A percentile compares a stretch with the other conserved stretches of the same genome.
Conservation (phyloP, 768 basidiomycete species). For the Mycena albidolilacea region DNA sequence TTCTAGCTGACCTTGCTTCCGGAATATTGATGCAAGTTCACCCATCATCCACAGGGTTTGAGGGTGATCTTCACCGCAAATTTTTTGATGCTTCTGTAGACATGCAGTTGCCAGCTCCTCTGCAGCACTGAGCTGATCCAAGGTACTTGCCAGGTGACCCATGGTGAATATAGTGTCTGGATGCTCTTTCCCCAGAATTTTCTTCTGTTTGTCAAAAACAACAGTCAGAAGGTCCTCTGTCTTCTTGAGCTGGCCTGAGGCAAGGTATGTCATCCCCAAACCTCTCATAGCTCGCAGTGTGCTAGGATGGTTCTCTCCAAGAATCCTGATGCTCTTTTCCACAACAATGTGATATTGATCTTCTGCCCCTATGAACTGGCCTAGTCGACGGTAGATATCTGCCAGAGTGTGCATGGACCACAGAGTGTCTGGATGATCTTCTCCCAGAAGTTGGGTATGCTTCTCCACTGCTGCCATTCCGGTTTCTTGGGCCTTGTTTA, state of each 20-base stretch:
- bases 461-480: no score
- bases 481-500: neutral
- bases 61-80: neutral
- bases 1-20: no score
- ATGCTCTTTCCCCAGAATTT: neutral
- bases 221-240: neutral
- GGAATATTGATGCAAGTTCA: neutral
- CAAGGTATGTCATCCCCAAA: neutral
- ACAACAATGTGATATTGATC: neutral
- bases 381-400: no score
- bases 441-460: no score
- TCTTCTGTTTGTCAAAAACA: neutral
- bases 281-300: neutral
- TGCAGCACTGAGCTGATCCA: neutral
- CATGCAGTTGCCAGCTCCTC: neutral
- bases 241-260: no score
- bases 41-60: neutral
- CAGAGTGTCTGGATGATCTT: no score
- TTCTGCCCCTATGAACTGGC: no score
- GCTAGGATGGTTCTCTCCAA: neutral
- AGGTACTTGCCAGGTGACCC: neutral
- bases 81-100: neutral
- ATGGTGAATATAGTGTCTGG: neutral
- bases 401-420: no score
- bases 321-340: neutral